phyloP scores from a whole-genome alignment of 257 asterid genomes.

The Echites panduratus region DNA sequence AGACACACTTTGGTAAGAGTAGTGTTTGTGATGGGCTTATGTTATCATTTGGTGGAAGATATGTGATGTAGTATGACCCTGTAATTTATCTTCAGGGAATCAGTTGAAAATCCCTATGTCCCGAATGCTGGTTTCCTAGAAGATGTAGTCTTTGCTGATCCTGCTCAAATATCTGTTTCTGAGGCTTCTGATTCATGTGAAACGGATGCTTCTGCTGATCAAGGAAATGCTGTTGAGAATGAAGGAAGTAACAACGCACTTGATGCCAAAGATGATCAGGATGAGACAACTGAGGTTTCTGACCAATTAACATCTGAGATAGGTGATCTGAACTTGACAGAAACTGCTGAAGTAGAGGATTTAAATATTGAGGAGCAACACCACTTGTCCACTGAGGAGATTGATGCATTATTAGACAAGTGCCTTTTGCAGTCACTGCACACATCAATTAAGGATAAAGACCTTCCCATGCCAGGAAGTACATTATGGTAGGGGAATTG shows the following conservation, averaged over 20 bases:
- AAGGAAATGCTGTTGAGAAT: conserved; percentile 25
- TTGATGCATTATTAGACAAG: conserved; percentile 67
- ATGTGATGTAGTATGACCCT: conserved; percentile 15
- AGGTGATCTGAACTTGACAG: conserved; percentile 48
- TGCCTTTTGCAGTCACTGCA: conserved; percentile 91
- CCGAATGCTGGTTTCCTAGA: conserved; percentile 90
- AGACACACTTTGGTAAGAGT: conserved; percentile 77
- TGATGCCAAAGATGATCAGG: conserved; percentile 31
- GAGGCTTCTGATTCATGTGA: conserved; percentile 50
- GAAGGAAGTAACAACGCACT: conserved; percentile 30
- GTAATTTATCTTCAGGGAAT: conserved; percentile 51
- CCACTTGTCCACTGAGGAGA: conserved; percentile 57
- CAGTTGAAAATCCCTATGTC: conserved; percentile 60
- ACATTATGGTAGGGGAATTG: conserved; percentile 56
- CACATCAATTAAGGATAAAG: conserved; percentile 68
- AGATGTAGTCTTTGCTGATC: conserved; percentile 85
- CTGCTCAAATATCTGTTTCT: conserved; percentile 42
- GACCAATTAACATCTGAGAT: conserved; percentile 47
- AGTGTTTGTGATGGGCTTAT: background rate
- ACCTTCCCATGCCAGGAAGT: conserved; percentile 93
- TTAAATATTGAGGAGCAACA: conserved; percentile 43
- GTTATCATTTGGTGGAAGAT: background rate
- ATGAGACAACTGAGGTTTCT: conserved; percentile 30
- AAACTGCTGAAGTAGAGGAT: conserved; percentile 37
- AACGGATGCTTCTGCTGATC: conserved; percentile 44